Percentiles rank a stretch among this genome's conserved stretches.
Evolutionary conservation across 345 rosid genomes (phyloP).

Genomic region (Heritiera littoralis): DNA sequence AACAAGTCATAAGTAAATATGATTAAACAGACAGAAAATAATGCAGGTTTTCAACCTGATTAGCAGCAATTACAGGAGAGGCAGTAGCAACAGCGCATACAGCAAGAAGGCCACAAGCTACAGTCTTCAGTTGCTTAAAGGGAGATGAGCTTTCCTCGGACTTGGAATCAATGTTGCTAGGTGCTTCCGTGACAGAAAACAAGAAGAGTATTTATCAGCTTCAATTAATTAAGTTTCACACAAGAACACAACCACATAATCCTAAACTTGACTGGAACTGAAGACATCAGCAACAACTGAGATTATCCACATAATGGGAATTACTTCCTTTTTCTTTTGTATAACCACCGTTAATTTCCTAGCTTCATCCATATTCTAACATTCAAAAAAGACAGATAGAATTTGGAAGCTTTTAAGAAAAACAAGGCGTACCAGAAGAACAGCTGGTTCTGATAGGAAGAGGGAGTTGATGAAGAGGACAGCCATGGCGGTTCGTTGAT

Average conservation of each 20-base stretch:
- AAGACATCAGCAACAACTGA: not conserved
- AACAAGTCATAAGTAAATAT: constrained; percentile 1
- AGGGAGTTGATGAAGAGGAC: constrained; percentile 23
- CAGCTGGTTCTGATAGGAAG: constrained; percentile 41
- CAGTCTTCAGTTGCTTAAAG: constrained; percentile 52
- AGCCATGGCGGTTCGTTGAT: constrained; percentile 29
- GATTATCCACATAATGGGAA: not conserved
- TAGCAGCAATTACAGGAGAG: constrained; percentile 80
- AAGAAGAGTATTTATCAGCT: constrained; percentile 14
- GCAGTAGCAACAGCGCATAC: constrained; percentile 65
- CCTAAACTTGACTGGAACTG: not conserved
- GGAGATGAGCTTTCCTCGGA: constrained; percentile 35
- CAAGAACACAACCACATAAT: not conserved
- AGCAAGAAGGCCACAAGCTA: constrained; percentile 74
- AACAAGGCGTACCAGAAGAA: constrained; percentile 50
- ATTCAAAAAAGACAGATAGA: not conserved
- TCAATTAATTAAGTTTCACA: not conserved
- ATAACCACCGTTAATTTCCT: not conserved
- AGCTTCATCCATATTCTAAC: not conserved
- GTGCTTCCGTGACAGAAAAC: constrained; percentile 35
- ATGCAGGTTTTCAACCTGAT: constrained; percentile 47
- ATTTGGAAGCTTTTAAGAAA: not conserved
- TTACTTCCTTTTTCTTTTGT: not conserved
- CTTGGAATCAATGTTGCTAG: constrained; percentile 30
- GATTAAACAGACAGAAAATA: not conserved